Base-by-base conservation (phyloP, 495 filamentous ascomycete genomes). In the Aspergillus heteromorphus region DNA sequence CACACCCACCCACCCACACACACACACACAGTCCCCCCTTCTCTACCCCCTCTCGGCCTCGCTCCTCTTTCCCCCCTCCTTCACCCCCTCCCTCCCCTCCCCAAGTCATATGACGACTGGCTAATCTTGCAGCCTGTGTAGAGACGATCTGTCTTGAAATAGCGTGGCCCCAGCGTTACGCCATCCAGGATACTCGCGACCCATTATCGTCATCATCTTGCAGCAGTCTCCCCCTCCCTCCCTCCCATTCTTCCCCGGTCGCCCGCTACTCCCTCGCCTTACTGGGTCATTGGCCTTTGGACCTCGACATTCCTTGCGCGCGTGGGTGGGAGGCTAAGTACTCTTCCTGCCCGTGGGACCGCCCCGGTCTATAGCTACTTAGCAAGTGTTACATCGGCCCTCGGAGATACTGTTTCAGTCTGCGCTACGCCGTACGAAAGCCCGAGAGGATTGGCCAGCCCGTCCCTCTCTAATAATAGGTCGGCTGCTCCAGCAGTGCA, bases 51-150 rank as follows among this genome's bases (percentile, higher is more conserved):
- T 20, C 30, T 51, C 52, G 18, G 45, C 29, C 17, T 40, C 30
- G 49, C 38, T 50, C 49, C 45, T 49, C 31, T 47, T 20, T 21
- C 29, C n/a, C 25, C 21, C 19, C 31, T 20, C 40, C 8, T 29
- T 17, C 23, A 11, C 40, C 23, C 40, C 40, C 42, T 27, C 31
- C 27, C 23, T 30, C n/a, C 31, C 43, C 11, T 19, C 23, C 23
- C 36, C 9, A 29, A 30, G 62, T 64, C 62, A 64, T 49, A 38
- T 64, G 62, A 64, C 51, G 25, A 55, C 40, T 60, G 30, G 53
- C 53, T 60, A 64, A 59, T 57, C 36, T 36, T 58, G 61, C 53
- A 56, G 52, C 55, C 61, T 58, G 50, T 51, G 11, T 51, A 58
- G 60, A 56, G 51, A 27, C 53, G 45, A 53, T 58, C 55, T 52